Percentiles rank a stretch among this genome's conserved stretches.
Evolutionary conservation across 257 asterid species (phyloP).

Genomic region (Thymus mandschuricus): DNA sequence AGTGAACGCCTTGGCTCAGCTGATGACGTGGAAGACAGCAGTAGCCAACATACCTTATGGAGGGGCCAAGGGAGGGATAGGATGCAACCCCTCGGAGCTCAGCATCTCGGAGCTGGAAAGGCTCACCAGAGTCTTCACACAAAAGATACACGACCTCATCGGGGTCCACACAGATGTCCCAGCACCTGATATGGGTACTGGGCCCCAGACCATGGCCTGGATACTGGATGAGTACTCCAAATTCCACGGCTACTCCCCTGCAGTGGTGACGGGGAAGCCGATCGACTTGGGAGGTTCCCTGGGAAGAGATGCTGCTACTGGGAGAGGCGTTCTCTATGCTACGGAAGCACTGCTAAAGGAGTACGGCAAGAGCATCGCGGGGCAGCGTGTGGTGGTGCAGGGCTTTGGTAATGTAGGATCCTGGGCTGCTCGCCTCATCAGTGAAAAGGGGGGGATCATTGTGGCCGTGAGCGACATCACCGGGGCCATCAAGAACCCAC

Average conservation of each 20-base stretch:
- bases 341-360: conserved; percentile 79
- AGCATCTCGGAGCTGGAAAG: conserved; percentile 80
- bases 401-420: conserved; percentile 96
- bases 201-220: conserved; percentile 99
- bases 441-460: conserved; percentile 70
- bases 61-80: conserved; percentile 97
- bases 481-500: conserved; percentile 67
- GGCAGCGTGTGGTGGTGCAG: conserved; percentile 66
- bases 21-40: conserved; percentile 99
- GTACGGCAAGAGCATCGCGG: conserved; percentile 70
- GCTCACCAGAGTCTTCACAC: conserved; percentile 88
- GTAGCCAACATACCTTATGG: conserved; percentile 96
- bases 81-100: conserved; percentile 76
- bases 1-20: conserved; percentile 90
- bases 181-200: conserved; percentile 97
- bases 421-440: conserved; percentile 76
- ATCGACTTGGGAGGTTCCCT: conserved; percentile 88
- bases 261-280: conserved; percentile 93
- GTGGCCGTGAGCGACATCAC: conserved; percentile 83
- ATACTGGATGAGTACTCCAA: conserved; percentile 96
- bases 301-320: conserved; percentile 96
- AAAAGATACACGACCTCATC: conserved; percentile 88
- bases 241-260: conserved; percentile 94
- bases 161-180: conserved; percentile 91
- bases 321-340: conserved; percentile 81